A percentile compares a stretch with the other conserved stretches of the same genome.
Conservation (phyloP, 257 asterid genomes). For the Eucommia ulmoides region DNA sequence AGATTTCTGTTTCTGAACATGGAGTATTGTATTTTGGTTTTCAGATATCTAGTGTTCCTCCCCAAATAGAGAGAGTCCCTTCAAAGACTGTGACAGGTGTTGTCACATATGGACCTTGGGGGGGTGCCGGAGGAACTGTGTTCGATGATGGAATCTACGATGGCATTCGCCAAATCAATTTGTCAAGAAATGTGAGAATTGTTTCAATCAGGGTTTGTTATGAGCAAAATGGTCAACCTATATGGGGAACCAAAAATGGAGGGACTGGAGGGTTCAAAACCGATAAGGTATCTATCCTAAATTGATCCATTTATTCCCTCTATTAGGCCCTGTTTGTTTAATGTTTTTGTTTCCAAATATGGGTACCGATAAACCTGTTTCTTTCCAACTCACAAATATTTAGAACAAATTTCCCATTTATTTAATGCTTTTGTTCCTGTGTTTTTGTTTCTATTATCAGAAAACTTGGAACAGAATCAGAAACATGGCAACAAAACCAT, state of each 20-base stretch:
- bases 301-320: no score
- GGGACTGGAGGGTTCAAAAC: slow-evolving; percentile 49
- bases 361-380: no score
- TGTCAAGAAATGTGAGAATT: slow-evolving; percentile 53
- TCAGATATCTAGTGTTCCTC: slow-evolving; percentile 21
- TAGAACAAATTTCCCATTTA: no score
- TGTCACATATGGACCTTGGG: slow-evolving; percentile 63
- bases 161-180: slow-evolving; percentile 48
- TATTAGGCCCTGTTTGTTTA: no score
- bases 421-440: no score
- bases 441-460: no score
- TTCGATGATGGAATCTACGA: slow-evolving; percentile 73
- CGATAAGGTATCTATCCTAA: slow-evolving; percentile 49
- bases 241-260: slow-evolving; percentile 78
- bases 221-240: slow-evolving; percentile 35
- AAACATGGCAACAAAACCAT: no score
- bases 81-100: slow-evolving; percentile 27
- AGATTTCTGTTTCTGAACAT: not conserved
- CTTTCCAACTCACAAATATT: no score
- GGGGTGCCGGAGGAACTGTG: slow-evolving; percentile 57
- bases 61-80: slow-evolving; percentile 28
- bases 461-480: no score
- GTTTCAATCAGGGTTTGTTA: slow-evolving; percentile 51
- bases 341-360: no score
- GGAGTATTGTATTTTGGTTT: slow-evolving; percentile 3